These are phyloP conservation scores for Penicillium herquei DNA, from an alignment of 495 filamentous ascomycete genomes.

Conservation along the genomic window DNA sequence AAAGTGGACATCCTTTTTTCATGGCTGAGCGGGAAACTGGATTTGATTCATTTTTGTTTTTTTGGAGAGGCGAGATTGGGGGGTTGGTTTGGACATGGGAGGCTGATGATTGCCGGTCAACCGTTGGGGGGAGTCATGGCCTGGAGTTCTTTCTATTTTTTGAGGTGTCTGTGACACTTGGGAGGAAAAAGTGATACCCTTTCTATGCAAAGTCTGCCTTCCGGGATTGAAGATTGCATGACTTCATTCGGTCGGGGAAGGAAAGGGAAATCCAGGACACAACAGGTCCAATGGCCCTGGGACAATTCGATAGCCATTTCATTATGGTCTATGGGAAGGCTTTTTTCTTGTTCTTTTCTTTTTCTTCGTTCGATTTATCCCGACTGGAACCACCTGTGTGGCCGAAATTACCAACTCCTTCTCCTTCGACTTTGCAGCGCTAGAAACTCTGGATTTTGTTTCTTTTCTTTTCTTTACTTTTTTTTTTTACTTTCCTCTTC, in stretches of 20 bases:
- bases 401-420: background rate
- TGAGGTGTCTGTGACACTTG: slow-evolving; percentile 48
- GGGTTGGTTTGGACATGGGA: background rate
- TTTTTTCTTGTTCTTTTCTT: slow-evolving; percentile 8
- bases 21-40: slow-evolving; percentile 30
- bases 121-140: slow-evolving; percentile 33
- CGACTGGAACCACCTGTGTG: background rate
- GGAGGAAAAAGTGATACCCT: slow-evolving; percentile 54
- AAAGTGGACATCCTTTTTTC: slow-evolving; percentile 25
- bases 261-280: slow-evolving; percentile 28
- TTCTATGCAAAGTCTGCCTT: slow-evolving; percentile 47
- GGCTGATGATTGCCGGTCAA: slow-evolving; percentile 38
- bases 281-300: slow-evolving; percentile 25
- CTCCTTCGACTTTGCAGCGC: slow-evolving; percentile 36
- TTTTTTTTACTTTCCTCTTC: slow-evolving; percentile 24
- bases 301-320: slow-evolving; percentile 27
- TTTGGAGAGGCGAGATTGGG: background rate
- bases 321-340: slow-evolving; percentile 24
- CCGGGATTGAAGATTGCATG: slow-evolving; percentile 41
- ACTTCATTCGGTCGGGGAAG: slow-evolving; percentile 35
- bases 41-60: slow-evolving; percentile 18
- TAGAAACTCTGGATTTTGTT: slow-evolving; percentile 30
- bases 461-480: slow-evolving; percentile 24
- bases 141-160: slow-evolving; percentile 39
- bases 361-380: slow-evolving; percentile 15